Conservation (phyloP, 2,329 filamentous ascomycete genomes). For the Diaporthe batatas region DNA sequence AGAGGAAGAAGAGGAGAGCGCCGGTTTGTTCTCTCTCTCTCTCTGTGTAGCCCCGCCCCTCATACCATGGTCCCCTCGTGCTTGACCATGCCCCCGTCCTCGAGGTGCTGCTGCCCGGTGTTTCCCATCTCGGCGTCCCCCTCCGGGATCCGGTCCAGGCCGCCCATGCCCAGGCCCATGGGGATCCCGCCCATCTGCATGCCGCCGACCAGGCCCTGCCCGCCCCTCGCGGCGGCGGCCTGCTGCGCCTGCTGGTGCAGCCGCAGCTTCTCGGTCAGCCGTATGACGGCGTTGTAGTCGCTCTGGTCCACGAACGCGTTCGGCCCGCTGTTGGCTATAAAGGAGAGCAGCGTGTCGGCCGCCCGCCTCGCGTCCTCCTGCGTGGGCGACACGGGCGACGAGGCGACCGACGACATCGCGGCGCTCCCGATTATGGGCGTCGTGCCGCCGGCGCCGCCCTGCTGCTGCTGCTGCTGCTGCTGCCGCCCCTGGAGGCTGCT, state of each 20-base stretch:
- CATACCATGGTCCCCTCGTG: slow-evolving; percentile 53
- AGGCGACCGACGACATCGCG: slow-evolving; percentile 59
- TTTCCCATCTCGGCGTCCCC: slow-evolving; percentile 66
- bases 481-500: slow-evolving; percentile 58
- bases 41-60: too few relatives aligned
- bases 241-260: slow-evolving; percentile 66
- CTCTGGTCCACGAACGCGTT: slow-evolving; percentile 78
- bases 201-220: slow-evolving; percentile 31
- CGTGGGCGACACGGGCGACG: slow-evolving; percentile 76
- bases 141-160: slow-evolving; percentile 68
- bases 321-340: slow-evolving; percentile 79
- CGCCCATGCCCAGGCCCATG: slow-evolving; percentile 55
- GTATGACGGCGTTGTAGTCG: slow-evolving; percentile 83
- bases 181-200: slow-evolving; percentile 43
- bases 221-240: slow-evolving; percentile 44
- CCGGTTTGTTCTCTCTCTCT: neutral
- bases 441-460: slow-evolving; percentile 40
- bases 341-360: slow-evolving; percentile 83
- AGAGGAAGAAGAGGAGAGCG: neutral
- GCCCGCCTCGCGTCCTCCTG: slow-evolving; percentile 89
- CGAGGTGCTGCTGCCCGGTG: slow-evolving; percentile 49
- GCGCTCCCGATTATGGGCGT: slow-evolving; percentile 50
- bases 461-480: slow-evolving; percentile 47
- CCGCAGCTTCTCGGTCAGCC: slow-evolving; percentile 87
- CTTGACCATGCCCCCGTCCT: slow-evolving; percentile 49